Base-by-base conservation (phyloP, 2,329 filamentous ascomycete genomes). In the Alternaria gaisen region DNA sequence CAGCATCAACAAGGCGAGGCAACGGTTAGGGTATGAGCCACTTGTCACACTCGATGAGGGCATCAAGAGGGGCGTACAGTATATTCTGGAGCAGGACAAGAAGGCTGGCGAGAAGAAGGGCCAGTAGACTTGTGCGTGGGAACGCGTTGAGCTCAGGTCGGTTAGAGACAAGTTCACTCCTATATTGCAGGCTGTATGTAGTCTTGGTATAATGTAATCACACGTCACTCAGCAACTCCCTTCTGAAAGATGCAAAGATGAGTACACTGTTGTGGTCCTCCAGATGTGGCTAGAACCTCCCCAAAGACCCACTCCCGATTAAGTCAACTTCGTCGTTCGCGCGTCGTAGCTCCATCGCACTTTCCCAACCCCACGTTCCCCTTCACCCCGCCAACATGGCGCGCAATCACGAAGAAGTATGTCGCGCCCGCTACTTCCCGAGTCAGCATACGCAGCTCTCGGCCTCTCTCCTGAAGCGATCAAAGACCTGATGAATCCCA, bases 1-100 rank as follows among this genome's bases (percentile, higher is more conserved):
- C 79, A 88, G 88, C 80, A 92, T 93, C 74, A 82, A 83, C 60
- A 94, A 94, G 85, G 91, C 91, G 58, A 91, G 88, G 83, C 82
- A 77, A 69, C 83, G 90, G 67, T 80, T 94, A 56, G 89, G 89
- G 3, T 94, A 94, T 79, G 77, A 80, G 75, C 91, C 91, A 3
- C 79, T 92, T 55, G 88, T 91, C 53, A 81, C 83, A 42, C 79
- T 93, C 58, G 84, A 88, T 63, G 89, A 92, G 67, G 91, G 90
- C 10, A 78, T 84, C 16, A 73, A 72, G 69, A 80, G 80, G 57
- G 82, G 81, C 14, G 82, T 83, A 43, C 69, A 72, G 56, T 79
- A 83, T 65, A 78, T 80, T 10, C 34, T 79, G 42, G 73, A 75
- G 50, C 63, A 76, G 60, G 68, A 75, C 40, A 57, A 71, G 65